phyloP scores from a whole-genome alignment of 1,139 yeast genomes.

The Ogataea hybrid region DNA sequence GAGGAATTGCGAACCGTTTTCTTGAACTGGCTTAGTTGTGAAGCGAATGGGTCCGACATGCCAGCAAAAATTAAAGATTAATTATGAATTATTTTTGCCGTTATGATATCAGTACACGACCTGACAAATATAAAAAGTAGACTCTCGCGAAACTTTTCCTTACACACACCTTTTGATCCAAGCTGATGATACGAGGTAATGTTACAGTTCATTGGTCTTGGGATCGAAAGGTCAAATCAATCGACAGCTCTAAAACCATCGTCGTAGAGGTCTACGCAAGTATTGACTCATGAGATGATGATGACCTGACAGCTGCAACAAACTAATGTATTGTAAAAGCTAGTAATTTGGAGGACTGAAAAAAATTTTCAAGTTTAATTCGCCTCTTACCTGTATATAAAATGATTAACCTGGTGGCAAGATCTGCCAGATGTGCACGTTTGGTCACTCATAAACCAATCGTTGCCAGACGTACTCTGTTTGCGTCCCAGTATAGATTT shows the following conservation, averaged over 20 bases:
- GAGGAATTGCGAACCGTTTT: slow-evolving; percentile 45
- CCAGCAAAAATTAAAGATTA: neutral
- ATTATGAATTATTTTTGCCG: slow-evolving; percentile 5
- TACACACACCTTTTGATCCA: slow-evolving; percentile 5
- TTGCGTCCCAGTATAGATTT: slow-evolving; percentile 10
- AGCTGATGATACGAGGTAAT: slow-evolving; percentile 6
- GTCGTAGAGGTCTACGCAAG: slow-evolving; percentile 75
- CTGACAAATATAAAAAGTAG: neutral
- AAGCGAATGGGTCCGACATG: slow-evolving; percentile 41
- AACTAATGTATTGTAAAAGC: neutral
- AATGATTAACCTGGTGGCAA: slow-evolving; percentile 8
- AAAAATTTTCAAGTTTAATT: slow-evolving; percentile 7
- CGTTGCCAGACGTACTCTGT: neutral
- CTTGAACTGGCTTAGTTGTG: slow-evolving; percentile 59
- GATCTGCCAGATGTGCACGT: slow-evolving; percentile 3
- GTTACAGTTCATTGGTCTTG: slow-evolving; percentile 5
- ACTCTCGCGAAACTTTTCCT: neutral
- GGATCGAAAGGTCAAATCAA: slow-evolving; percentile 4
- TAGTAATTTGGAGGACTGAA: neutral
- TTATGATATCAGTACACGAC: slow-evolving; percentile 8
- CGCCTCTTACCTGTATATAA: slow-evolving; percentile 8
- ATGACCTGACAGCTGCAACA: slow-evolving; percentile 90
- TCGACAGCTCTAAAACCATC: slow-evolving; percentile 82
- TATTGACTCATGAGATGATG: slow-evolving; percentile 85
- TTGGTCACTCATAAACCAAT: neutral